A percentile compares a stretch with the other conserved stretches of the same genome.
phyloP scores from a whole-genome alignment of 1,284 basidiomycete genomes.

The Golubevia pallescens region DNA sequence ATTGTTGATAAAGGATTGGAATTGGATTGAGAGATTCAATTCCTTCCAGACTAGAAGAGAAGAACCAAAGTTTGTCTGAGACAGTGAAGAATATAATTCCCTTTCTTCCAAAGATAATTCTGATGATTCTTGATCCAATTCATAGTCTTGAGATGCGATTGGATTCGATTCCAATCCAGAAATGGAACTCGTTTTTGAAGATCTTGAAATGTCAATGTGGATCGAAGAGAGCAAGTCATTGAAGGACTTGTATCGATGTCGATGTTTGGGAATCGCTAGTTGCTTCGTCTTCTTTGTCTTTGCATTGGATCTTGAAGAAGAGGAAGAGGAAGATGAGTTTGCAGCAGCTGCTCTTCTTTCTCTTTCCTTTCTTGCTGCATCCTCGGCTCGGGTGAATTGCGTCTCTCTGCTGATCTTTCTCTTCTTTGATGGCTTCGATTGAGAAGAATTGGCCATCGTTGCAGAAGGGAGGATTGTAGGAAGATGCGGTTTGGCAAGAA shows the following conservation, averaged over 20 bases:
- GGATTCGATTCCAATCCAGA: conserved; percentile 22
- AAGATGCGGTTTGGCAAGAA: too few relatives aligned
- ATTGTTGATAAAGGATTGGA: conserved; percentile 34
- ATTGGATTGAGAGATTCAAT: conserved; percentile 57
- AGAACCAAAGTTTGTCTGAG: conserved; percentile 29
- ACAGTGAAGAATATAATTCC: conserved; percentile 23
- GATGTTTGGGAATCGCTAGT: conserved; percentile 5
- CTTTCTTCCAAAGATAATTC: conserved; percentile 16
- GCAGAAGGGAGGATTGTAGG: too few relatives aligned
- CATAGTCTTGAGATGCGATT: conserved; percentile 43
- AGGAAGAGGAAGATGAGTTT: background rate
- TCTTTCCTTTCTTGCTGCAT: background rate
- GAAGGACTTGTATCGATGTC: conserved; percentile 58
- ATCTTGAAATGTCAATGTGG: conserved; percentile 39
- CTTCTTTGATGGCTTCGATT: background rate
- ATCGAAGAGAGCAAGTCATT: conserved; percentile 57
- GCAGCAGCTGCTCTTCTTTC: background rate
- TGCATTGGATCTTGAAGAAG: conserved; percentile 13
- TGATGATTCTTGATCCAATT: background rate
- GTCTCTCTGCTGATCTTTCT: background rate
- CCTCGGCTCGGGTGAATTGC: background rate
- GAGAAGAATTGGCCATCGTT: too few relatives aligned
- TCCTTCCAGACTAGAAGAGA: conserved; percentile 54
- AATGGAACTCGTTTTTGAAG: conserved; percentile 28
- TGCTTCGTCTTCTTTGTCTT: conserved; percentile 9